Conservation (phyloP, 2,329 filamentous ascomycete genomes). For the Monilinia vaccinii-corymbosi region DNA sequence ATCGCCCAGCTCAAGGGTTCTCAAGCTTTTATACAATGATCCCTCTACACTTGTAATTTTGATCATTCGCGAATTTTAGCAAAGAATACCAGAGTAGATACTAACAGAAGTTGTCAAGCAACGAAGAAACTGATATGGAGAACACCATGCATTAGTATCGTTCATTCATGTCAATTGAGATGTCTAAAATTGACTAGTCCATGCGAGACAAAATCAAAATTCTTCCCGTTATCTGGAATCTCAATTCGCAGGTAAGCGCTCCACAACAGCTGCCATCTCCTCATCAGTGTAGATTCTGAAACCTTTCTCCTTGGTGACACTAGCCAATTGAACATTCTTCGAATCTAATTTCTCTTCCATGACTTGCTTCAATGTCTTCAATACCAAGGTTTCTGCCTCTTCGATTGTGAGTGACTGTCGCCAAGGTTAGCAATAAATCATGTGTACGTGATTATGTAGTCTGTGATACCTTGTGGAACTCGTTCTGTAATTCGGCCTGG, state of each 20-base stretch:
- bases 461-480: conserved; percentile 74
- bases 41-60: not conserved
- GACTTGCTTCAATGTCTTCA: conserved; percentile 98
- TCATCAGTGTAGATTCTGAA: conserved; percentile 98
- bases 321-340: conserved; percentile 97
- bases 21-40: not conserved
- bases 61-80: not conserved
- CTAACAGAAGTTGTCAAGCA: not conserved
- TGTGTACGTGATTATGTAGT: not conserved
- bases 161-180: conserved; percentile 9
- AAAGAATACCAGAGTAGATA: not conserved
- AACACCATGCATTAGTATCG: not conserved
- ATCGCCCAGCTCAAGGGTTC: not conserved
- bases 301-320: conserved; percentile 93
- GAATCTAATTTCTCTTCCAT: conserved; percentile 99
- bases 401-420: conserved; percentile 74
- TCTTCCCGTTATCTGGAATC: conserved; percentile 2
- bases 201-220: conserved; percentile 6
- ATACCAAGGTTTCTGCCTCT: conserved; percentile 87
- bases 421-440: not conserved
- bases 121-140: not conserved
- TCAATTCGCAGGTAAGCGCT: conserved; percentile 63
- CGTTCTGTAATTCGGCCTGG: conserved; percentile 95
- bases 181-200: conserved; percentile 1
- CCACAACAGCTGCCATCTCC: conserved; percentile 91